These are phyloP conservation scores for Sporothrix curviconia DNA, from an alignment of 2,329 filamentous ascomycete genomes.

Conservation along the genomic window DNA sequence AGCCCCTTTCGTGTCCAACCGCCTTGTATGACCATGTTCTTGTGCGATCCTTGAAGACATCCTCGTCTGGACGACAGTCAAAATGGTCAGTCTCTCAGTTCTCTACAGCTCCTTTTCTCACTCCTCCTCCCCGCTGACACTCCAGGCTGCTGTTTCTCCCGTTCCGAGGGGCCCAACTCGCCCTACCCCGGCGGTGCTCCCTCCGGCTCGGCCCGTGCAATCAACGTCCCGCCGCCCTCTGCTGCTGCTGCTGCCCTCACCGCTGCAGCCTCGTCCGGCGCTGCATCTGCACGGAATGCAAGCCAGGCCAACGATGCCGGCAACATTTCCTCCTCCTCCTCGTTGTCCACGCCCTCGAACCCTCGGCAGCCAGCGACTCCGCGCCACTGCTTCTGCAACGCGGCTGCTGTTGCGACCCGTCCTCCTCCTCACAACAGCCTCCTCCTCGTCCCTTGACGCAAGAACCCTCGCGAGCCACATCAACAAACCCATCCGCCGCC, in stretches of 20 bases:
- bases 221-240: constrained; percentile 34
- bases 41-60: neutral
- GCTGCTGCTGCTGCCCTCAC: constrained; percentile 11
- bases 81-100: neutral
- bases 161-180: constrained; percentile 44
- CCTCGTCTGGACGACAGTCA: neutral
- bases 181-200: constrained; percentile 44
- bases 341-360: constrained; percentile 10
- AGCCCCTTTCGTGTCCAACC: too few relatives aligned
- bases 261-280: constrained; percentile 10
- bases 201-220: constrained; percentile 47
- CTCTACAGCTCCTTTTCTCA: neutral
- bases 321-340: constrained; percentile 20
- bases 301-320: constrained; percentile 14
- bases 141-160: constrained; percentile 51
- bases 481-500: constrained; percentile 60
- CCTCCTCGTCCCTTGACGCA: constrained; percentile 25
- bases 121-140: neutral
- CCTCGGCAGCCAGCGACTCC: neutral
- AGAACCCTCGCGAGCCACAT: constrained; percentile 58
- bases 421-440: constrained; percentile 12
- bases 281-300: constrained; percentile 25
- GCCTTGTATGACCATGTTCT: neutral
- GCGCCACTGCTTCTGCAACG: neutral
- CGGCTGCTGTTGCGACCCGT: neutral